Evolutionary conservation across 345 rosid species (phyloP).

Genomic region (Eucalyptus camaldulensis): DNA sequence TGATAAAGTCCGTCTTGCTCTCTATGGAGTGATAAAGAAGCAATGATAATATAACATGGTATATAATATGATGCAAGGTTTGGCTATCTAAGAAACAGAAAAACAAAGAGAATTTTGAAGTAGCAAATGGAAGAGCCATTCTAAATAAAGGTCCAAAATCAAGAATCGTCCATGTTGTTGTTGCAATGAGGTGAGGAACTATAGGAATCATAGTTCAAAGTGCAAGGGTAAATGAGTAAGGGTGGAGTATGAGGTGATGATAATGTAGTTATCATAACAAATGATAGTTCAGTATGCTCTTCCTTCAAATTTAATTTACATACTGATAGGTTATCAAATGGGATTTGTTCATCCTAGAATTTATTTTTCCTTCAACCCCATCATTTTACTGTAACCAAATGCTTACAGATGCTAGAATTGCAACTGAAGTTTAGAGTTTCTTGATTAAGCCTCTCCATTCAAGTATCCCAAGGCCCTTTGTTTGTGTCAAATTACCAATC

Average conservation of each 20-base stretch:
- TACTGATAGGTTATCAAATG: background rate
- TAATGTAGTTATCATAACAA: background rate
- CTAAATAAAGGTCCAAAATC: background rate
- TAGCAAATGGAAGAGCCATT: background rate
- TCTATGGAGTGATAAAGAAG: background rate
- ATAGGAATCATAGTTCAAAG: background rate
- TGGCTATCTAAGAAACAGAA: too few relatives aligned
- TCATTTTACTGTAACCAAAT: too few relatives aligned
- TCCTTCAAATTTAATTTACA: background rate
- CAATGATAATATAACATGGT: rapidly evolving
- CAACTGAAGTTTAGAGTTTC: background rate
- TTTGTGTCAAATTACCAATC: background rate
- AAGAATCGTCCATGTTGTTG: too few relatives aligned
- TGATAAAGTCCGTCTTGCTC: background rate
- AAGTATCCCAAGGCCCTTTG: background rate
- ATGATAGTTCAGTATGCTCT: background rate
- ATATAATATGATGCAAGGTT: background rate
- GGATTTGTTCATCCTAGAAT: background rate
- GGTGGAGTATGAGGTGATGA: background rate
- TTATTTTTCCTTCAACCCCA: background rate
- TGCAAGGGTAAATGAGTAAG: background rate
- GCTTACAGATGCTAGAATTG: background rate
- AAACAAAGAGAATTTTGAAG: too few relatives aligned
- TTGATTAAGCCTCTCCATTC: background rate
- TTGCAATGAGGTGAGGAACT: background rate